A percentile compares a stretch with the other conserved stretches of the same genome.
These are phyloP conservation scores for Macadamia integrifolia DNA, from an alignment of 164 flowering plant genomes.

Conservation along the genomic window DNA sequence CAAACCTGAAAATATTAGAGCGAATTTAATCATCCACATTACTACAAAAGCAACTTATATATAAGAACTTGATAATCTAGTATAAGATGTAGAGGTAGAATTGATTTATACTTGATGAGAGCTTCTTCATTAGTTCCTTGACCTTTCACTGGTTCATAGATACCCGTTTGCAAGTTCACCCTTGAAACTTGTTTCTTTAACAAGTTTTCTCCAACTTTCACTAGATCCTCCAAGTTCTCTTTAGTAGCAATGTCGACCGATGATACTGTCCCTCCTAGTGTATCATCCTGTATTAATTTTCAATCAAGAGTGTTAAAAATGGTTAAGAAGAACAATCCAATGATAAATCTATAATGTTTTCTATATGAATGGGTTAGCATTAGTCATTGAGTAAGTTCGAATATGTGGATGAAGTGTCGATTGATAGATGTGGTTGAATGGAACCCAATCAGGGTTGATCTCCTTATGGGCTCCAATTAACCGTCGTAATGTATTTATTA, in stretches of 20 bases:
- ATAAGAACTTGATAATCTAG: too few relatives aligned
- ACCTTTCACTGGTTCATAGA: conserved; percentile 10
- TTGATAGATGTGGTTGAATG: too few relatives aligned
- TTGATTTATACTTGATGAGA: conserved; percentile 20
- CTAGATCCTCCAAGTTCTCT: conserved; percentile 24
- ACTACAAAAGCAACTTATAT: too few relatives aligned
- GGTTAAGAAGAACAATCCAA: too few relatives aligned
- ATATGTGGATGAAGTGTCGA: too few relatives aligned
- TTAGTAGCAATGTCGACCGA: conserved; percentile 32
- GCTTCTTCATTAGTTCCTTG: conserved; percentile 31
- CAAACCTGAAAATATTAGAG: background rate
- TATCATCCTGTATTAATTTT: conserved; percentile 15
- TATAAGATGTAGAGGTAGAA: too few relatives aligned
- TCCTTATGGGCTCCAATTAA: too few relatives aligned
- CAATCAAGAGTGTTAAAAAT: too few relatives aligned
- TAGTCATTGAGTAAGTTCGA: too few relatives aligned
- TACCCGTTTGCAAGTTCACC: conserved; percentile 31
- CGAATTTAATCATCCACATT: background rate
- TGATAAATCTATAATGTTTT: background rate
- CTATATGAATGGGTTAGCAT: too few relatives aligned
- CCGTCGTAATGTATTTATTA: too few relatives aligned
- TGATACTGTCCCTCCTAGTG: conserved; percentile 3
- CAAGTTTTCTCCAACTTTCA: conserved; percentile 25
- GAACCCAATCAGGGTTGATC: too few relatives aligned
- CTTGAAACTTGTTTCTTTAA: conserved; percentile 26